Conservation (phyloP, 1,284 basidiomycete genomes). For the Ganoderma meredithae region DNA sequence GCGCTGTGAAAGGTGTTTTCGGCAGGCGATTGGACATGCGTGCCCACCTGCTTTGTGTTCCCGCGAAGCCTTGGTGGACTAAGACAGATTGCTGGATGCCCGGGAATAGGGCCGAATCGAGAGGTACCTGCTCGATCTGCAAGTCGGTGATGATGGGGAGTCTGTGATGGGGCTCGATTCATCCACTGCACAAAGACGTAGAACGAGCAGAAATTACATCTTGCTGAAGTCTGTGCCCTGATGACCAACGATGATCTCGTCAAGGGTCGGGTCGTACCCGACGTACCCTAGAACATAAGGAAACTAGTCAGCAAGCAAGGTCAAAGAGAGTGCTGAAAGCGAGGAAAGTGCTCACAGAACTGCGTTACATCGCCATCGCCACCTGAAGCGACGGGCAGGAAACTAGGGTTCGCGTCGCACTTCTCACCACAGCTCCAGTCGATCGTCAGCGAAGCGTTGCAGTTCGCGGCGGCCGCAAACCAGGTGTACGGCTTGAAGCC, state of each 20-base stretch:
- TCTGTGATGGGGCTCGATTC: neutral
- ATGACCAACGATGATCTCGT: slow-evolving; percentile 19
- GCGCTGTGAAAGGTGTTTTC: neutral
- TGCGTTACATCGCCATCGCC: slow-evolving; percentile 19
- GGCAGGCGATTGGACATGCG: neutral
- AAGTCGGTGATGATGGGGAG: slow-evolving; percentile 50
- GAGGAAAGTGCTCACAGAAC: slow-evolving; percentile 4
- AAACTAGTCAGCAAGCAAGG: neutral
- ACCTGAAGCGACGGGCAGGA: slow-evolving; percentile 17
- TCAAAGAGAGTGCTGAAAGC: neutral
- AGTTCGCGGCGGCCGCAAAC: slow-evolving; percentile 64
- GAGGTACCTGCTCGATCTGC: slow-evolving; percentile 47
- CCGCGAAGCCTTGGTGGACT: slow-evolving; percentile 62
- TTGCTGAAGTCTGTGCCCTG: slow-evolving; percentile 20
- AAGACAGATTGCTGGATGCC: slow-evolving; percentile 50
- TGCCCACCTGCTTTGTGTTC: slow-evolving; percentile 55
- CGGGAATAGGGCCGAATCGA: slow-evolving; percentile 58
- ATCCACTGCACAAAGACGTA: neutral
- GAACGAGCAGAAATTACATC: slow-evolving; percentile 4
- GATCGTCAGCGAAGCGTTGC: slow-evolving; percentile 49
- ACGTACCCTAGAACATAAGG: slow-evolving; percentile 18
- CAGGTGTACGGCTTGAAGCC: slow-evolving; percentile 60
- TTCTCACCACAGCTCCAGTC: slow-evolving; percentile 64
- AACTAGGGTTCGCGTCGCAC: slow-evolving; percentile 58
- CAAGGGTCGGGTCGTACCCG: slow-evolving; percentile 19